These are phyloP conservation scores for Emericellopsis terricola DNA, from an alignment of 495 filamentous ascomycete species.

Conservation along the genomic window DNA sequence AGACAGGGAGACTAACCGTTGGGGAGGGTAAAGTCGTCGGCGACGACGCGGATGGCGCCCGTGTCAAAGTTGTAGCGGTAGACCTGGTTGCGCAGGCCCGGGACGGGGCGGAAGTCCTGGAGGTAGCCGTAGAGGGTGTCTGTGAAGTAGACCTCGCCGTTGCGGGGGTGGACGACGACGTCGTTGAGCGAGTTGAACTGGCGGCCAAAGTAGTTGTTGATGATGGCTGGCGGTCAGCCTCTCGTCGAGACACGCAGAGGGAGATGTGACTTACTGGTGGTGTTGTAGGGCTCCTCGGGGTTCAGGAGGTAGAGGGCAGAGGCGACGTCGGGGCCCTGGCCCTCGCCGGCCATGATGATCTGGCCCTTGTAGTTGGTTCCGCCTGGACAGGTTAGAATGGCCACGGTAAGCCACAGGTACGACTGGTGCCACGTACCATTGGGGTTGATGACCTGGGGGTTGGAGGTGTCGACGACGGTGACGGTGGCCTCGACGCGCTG, in stretches of 20 bases:
- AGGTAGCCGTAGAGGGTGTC: slow-evolving; percentile 43
- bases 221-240: slow-evolving; percentile 10
- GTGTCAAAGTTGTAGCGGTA: slow-evolving; percentile 32
- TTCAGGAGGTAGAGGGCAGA: slow-evolving; percentile 28
- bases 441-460: slow-evolving; percentile 25
- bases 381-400: slow-evolving; percentile 9
- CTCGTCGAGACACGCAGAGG: not conserved
- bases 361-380: slow-evolving; percentile 28
- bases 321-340: slow-evolving; percentile 23
- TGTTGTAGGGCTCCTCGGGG: slow-evolving; percentile 28
- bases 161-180: slow-evolving; percentile 28
- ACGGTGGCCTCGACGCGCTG: slow-evolving; percentile 24
- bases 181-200: slow-evolving; percentile 47
- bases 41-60: slow-evolving; percentile 29
- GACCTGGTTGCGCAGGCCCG: slow-evolving; percentile 34
- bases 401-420: not conserved
- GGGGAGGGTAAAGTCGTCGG: slow-evolving; percentile 34
- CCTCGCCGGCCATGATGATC: slow-evolving; percentile 26
- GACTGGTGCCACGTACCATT: slow-evolving; percentile 21
- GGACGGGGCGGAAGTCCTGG: slow-evolving; percentile 35
- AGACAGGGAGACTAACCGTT: slow-evolving; percentile 22
- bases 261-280: slow-evolving; percentile 15
- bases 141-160: slow-evolving; percentile 43
- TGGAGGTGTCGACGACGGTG: slow-evolving; percentile 17
- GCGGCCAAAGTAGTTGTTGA: slow-evolving; percentile 37